These are phyloP conservation scores for Betula pendula DNA, from an alignment of 306 rosid species.

Conservation along the genomic window DNA sequence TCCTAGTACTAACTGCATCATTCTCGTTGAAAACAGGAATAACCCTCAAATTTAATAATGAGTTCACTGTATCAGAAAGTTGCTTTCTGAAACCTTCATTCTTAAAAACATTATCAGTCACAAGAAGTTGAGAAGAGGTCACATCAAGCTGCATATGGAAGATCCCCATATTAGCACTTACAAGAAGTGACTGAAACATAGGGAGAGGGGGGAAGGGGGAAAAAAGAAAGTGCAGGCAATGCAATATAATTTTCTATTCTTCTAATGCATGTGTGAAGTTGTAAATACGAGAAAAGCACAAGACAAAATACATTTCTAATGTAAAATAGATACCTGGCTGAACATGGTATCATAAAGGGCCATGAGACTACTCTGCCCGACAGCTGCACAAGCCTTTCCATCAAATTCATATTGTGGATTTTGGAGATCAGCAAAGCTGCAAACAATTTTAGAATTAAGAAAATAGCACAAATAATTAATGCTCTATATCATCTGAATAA, in stretches of 20 bases:
- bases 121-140: slow-evolving; percentile 92
- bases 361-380: slow-evolving; percentile 95
- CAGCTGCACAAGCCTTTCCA: slow-evolving; percentile 94
- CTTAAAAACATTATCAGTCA: slow-evolving; percentile 71
- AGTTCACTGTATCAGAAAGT: slow-evolving; percentile 70
- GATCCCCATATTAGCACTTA: slow-evolving; percentile 27
- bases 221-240: background rate
- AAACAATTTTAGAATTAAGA: background rate
- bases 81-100: slow-evolving; percentile 70
- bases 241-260: background rate
- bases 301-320: slow-evolving; percentile 2
- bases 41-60: slow-evolving; percentile 61
- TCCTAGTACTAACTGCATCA: slow-evolving; percentile 90
- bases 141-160: slow-evolving; percentile 76
- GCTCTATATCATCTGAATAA: background rate
- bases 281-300: background rate
- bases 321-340: slow-evolving; percentile 57
- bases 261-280: background rate
- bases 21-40: slow-evolving; percentile 91
- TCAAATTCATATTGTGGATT: slow-evolving; percentile 65
- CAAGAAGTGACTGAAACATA: slow-evolving; percentile 6
- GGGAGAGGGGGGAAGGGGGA: background rate
- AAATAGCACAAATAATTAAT: background rate
- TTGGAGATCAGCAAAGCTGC: slow-evolving; percentile 88
- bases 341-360: slow-evolving; percentile 93